Evolutionary conservation across 2,329 filamentous ascomycete species (phyloP).

Genomic region (Xenoacremonium recifei): DNA sequence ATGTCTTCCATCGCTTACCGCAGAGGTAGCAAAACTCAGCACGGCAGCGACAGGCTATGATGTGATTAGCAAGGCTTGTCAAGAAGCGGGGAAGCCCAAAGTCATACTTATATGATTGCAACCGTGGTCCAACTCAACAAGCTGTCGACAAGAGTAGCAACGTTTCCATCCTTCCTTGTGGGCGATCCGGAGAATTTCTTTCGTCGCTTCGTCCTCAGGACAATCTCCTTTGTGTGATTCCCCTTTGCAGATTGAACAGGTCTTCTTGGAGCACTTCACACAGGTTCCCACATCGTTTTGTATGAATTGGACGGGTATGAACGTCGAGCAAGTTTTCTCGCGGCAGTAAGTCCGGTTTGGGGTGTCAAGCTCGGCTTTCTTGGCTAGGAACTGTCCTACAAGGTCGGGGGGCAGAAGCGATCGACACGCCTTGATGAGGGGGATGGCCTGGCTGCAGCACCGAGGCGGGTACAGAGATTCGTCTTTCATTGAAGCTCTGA

Average conservation of each 20-base stretch:
- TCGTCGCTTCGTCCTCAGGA: slow-evolving; percentile 37
- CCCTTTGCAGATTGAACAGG: slow-evolving; percentile 51
- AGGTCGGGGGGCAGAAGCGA: slow-evolving; percentile 36
- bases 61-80: background rate
- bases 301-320: slow-evolving; percentile 39
- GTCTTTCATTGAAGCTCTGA: slow-evolving; percentile 40
- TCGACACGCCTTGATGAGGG: slow-evolving; percentile 28
- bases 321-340: slow-evolving; percentile 39
- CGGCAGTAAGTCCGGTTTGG: slow-evolving; percentile 52
- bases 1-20: slow-evolving; percentile 41
- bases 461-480: slow-evolving; percentile 52
- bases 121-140: slow-evolving; percentile 48
- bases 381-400: slow-evolving; percentile 37
- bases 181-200: slow-evolving; percentile 40
- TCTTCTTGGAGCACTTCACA: slow-evolving; percentile 37
- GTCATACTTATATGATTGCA: slow-evolving; percentile 59
- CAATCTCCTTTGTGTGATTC: slow-evolving; percentile 46
- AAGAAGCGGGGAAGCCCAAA: slow-evolving; percentile 8
- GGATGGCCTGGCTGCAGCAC: slow-evolving; percentile 47
- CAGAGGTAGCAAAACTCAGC: slow-evolving; percentile 49
- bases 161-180: slow-evolving; percentile 45
- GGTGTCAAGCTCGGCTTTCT: slow-evolving; percentile 48
- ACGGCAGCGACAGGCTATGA: slow-evolving; percentile 42
- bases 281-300: slow-evolving; percentile 38
- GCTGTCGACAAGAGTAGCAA: slow-evolving; percentile 41